Evolutionary conservation across 1,139 yeast genomes (phyloP).

Genomic region (Suhomyces anneliseae): DNA sequence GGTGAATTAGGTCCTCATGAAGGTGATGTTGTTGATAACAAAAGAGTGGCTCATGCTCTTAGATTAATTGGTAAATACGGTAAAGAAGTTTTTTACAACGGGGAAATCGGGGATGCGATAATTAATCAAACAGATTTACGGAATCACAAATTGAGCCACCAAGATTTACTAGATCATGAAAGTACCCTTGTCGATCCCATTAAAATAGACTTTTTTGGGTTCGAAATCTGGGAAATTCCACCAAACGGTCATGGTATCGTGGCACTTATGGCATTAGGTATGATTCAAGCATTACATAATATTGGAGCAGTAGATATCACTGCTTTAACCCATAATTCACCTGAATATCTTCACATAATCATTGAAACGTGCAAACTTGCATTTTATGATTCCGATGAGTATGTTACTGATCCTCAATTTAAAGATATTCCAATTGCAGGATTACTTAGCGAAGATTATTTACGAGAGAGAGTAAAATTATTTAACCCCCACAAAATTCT

Average conservation of each 20-base stretch:
- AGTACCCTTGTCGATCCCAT: conserved; percentile 67
- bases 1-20: conserved; percentile 47
- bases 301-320: conserved; percentile 46
- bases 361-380: conserved; percentile 72
- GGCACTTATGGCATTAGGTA: conserved; percentile 67
- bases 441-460: conserved; percentile 44
- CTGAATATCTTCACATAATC: conserved; percentile 66
- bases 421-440: conserved; percentile 37
- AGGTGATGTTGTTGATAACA: conserved; percentile 62
- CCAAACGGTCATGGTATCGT: conserved; percentile 83
- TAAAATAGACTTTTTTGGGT: conserved; percentile 43
- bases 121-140: conserved; percentile 50
- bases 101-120: conserved; percentile 65
- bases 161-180: conserved; percentile 57
- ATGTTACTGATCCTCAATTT: conserved; percentile 61
- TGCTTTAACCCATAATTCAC: conserved; percentile 61
- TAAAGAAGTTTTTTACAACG: conserved; percentile 65
- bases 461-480: conserved; percentile 49
- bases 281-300: conserved; percentile 56
- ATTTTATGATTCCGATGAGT: conserved; percentile 76
- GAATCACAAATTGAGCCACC: conserved; percentile 56
- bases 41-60: conserved; percentile 54
- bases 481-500: conserved; percentile 43
- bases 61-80: conserved; percentile 56
- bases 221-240: conserved; percentile 69